Percentiles rank a stretch among this genome's conserved stretches.
Evolutionary conservation across 2,329 filamentous ascomycete genomes (phyloP).

Genomic region (Sporothrix protearum): DNA sequence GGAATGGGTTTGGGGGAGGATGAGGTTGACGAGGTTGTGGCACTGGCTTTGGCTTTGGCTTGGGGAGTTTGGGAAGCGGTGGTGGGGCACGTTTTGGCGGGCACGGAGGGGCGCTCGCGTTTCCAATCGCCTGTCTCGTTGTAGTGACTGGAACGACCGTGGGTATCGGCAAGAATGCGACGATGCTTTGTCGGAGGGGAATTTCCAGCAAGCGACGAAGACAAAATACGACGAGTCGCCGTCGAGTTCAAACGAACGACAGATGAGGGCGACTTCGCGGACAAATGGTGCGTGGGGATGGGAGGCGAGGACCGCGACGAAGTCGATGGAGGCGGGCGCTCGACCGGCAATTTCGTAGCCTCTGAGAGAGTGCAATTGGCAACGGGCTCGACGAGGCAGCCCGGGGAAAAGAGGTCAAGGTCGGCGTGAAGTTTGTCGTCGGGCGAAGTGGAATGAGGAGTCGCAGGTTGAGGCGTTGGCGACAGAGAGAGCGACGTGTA

Average conservation of each 20-base stretch:
- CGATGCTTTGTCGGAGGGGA: slow-evolving; percentile 20
- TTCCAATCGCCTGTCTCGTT: slow-evolving; percentile 23
- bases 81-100: background rate
- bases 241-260: background rate
- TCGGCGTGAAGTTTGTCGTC: slow-evolving; percentile 29
- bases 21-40: background rate
- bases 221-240: background rate
- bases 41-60: background rate
- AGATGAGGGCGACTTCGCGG: background rate
- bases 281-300: background rate
- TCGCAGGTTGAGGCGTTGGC: slow-evolving; percentile 45
- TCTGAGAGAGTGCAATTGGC: slow-evolving; percentile 30
- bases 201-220: slow-evolving; percentile 4
- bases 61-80: background rate
- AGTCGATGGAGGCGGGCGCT: slow-evolving; percentile 27
- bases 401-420: slow-evolving; percentile 22
- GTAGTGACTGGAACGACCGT: background rate
- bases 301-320: background rate
- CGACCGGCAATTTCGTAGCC: slow-evolving; percentile 28
- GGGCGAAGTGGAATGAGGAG: slow-evolving; percentile 40
- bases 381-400: slow-evolving; percentile 37
- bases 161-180: slow-evolving; percentile 13
- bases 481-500: slow-evolving; percentile 38
- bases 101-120: slow-evolving; percentile 35
- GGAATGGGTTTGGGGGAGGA: background rate